Conservation (phyloP, 2,329 filamentous ascomycete species). For the Venturia aucupariae region DNA sequence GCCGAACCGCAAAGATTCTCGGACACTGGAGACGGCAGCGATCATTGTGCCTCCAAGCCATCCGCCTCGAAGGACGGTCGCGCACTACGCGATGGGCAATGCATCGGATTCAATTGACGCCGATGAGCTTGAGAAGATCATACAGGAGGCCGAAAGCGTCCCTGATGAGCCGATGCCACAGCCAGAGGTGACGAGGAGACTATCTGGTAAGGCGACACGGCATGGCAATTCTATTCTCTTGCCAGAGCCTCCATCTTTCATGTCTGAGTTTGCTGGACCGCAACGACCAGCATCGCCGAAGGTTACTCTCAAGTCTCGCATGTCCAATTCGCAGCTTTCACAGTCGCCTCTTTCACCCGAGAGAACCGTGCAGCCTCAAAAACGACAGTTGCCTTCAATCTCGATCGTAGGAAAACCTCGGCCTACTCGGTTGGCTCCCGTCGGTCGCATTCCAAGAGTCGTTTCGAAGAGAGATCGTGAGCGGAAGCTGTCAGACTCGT, state of each 20-base stretch:
- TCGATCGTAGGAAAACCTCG: conserved; percentile 22
- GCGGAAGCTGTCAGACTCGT: conserved; percentile 61
- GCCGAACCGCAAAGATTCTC: conserved; percentile 27
- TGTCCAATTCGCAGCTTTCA: not conserved
- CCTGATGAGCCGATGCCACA: conserved; percentile 19
- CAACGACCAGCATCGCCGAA: conserved; percentile 29
- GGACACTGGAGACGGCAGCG: conserved; percentile 31
- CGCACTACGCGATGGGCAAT: conserved; percentile 51
- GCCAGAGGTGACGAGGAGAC: conserved; percentile 12
- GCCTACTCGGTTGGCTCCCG: conserved; percentile 63
- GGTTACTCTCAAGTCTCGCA: conserved; percentile 23
- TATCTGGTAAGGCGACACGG: not conserved
- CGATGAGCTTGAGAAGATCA: conserved; percentile 37
- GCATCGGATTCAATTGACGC: conserved; percentile 35
- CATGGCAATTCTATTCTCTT: conserved; percentile 30
- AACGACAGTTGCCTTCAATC: not conserved
- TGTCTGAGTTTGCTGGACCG: conserved; percentile 21
- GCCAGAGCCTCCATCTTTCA: conserved; percentile 27
- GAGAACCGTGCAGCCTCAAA: not conserved
- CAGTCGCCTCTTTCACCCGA: not conserved
- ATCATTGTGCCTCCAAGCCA: conserved; percentile 26
- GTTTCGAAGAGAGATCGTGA: conserved; percentile 55
- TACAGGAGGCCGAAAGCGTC: conserved; percentile 31
- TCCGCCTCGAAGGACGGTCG: conserved; percentile 34
- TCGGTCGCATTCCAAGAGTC: conserved; percentile 79